Evolutionary conservation across 805 yeast genomes (phyloP).

Genomic region (Candida hungchunana): DNA sequence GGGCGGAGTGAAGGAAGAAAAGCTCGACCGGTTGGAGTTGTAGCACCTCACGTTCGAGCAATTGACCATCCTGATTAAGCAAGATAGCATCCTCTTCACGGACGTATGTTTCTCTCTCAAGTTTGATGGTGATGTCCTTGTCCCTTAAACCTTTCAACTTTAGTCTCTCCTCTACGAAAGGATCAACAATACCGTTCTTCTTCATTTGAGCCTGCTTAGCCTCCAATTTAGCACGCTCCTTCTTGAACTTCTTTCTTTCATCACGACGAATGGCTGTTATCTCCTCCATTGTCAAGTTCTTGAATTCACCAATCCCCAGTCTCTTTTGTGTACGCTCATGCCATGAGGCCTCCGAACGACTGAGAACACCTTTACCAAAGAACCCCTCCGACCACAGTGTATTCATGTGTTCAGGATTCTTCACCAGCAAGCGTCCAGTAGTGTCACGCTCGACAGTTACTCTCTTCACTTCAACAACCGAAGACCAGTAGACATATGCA

Average conservation of each 20-base stretch:
- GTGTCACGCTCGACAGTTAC: slow-evolving; percentile 32
- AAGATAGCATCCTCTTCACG: slow-evolving; percentile 36
- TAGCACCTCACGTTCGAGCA: slow-evolving; percentile 31
- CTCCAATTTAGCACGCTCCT: slow-evolving; percentile 60
- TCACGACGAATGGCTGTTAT: slow-evolving; percentile 67
- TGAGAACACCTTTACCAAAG: slow-evolving; percentile 87
- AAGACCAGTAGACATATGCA: slow-evolving; percentile 30
- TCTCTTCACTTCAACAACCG: slow-evolving; percentile 17
- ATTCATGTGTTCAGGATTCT: slow-evolving; percentile 41
- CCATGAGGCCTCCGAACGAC: slow-evolving; percentile 95
- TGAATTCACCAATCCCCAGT: slow-evolving; percentile 40
- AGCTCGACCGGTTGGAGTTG: slow-evolving; percentile 77
- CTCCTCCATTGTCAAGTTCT: slow-evolving; percentile 58
- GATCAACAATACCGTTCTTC: slow-evolving; percentile 34
- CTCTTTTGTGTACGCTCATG: slow-evolving; percentile 55
- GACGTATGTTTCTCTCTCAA: slow-evolving; percentile 20
- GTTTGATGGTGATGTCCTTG: slow-evolving; percentile 23
- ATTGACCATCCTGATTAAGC: slow-evolving; percentile 29
- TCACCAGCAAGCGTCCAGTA: slow-evolving; percentile 31
- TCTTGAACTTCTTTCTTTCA: slow-evolving; percentile 70
- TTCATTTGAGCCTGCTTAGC: slow-evolving; percentile 38
- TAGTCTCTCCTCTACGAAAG: slow-evolving; percentile 30
- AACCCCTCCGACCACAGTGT: slow-evolving; percentile 81
- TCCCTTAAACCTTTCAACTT: slow-evolving; percentile 29
- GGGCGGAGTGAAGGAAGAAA: slow-evolving; percentile 58